Conservation (phyloP, 2,329 filamentous ascomycete genomes). For the Alternaria longipes region DNA sequence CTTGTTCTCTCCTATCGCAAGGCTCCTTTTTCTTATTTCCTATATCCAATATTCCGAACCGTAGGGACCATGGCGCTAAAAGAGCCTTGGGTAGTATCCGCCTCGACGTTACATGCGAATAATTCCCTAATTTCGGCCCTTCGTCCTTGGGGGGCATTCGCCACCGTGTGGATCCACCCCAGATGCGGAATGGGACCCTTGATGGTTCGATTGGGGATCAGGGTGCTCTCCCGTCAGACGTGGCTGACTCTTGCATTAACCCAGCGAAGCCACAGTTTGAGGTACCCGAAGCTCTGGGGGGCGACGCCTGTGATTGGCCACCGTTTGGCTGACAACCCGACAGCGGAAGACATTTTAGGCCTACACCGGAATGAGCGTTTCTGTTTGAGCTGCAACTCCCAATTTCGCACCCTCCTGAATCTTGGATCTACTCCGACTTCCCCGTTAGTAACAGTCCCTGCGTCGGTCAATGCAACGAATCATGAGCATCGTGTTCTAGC, state of each 20-base stretch:
- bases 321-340: conserved; percentile 17
- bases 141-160: conserved; percentile 8
- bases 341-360: conserved; percentile 16
- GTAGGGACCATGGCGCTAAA: conserved; percentile 12
- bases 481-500: conserved; percentile 19
- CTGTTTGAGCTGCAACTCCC: conserved; percentile 4
- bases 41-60: conserved; percentile 25
- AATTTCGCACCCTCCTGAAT: conserved; percentile 11
- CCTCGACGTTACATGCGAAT: conserved; percentile 22
- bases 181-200: conserved; percentile 2
- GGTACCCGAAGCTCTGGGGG: conserved; percentile 10
- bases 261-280: conserved; percentile 27
- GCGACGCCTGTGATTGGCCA: conserved; percentile 25
- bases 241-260: conserved; percentile 31
- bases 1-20: conserved; percentile 2
- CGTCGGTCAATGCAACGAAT: conserved; percentile 5
- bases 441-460: conserved; percentile 8
- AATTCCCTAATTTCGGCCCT: conserved; percentile 22
- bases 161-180: conserved; percentile 15
- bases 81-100: conserved; percentile 27
- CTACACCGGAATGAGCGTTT: conserved; percentile 19
- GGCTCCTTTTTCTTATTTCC: conserved; percentile 9
- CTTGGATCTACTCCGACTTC: conserved; percentile 9
- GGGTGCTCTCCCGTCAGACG: conserved; percentile 15
- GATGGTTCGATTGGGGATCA: conserved; percentile 8